These are phyloP conservation scores for Borealophlyctis nickersoniae DNA, from an alignment of 192 early-diverging fungal genomes.

Conservation along the genomic window DNA sequence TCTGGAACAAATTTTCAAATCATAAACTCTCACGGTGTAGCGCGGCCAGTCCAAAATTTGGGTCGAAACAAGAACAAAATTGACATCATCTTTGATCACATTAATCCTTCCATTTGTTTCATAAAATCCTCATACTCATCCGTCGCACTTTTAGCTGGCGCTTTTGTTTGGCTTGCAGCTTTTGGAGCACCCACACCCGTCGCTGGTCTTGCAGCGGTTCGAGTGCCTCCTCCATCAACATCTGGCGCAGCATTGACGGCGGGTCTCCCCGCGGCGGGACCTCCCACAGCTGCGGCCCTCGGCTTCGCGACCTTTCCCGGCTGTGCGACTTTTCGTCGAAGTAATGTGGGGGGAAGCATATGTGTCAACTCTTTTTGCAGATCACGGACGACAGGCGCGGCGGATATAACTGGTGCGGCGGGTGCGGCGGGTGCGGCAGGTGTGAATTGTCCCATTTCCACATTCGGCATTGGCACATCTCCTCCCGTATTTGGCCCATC, in stretches of 20 bases:
- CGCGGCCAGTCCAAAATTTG: no score
- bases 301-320: slow-evolving; percentile 13
- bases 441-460: no score
- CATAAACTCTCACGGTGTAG: no score
- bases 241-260: slow-evolving; percentile 71
- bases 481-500: no score
- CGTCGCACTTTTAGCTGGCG: slow-evolving; percentile 33
- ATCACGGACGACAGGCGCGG: slow-evolving; percentile 75
- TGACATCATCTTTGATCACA: no score
- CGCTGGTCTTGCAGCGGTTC: slow-evolving; percentile 4
- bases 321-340: slow-evolving; percentile 46
- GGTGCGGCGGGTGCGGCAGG: slow-evolving; percentile 16
- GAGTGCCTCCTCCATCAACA: slow-evolving; percentile 43
- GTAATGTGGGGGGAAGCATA: slow-evolving; percentile 65
- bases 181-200: background rate
- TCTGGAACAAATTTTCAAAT: no score
- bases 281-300: slow-evolving; percentile 23
- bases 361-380: slow-evolving; percentile 74
- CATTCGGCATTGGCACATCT: no score
- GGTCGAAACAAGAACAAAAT: no score
- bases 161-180: slow-evolving; percentile 2
- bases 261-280: slow-evolving; percentile 51
- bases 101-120: slow-evolving; percentile 44
- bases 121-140: slow-evolving; percentile 68
- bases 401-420: slow-evolving; percentile 55